Evolutionary conservation across 495 filamentous ascomycete species (phyloP), one percentile per base, ranked within the genome.

Genomic region (Platismatia glauca): DNA sequence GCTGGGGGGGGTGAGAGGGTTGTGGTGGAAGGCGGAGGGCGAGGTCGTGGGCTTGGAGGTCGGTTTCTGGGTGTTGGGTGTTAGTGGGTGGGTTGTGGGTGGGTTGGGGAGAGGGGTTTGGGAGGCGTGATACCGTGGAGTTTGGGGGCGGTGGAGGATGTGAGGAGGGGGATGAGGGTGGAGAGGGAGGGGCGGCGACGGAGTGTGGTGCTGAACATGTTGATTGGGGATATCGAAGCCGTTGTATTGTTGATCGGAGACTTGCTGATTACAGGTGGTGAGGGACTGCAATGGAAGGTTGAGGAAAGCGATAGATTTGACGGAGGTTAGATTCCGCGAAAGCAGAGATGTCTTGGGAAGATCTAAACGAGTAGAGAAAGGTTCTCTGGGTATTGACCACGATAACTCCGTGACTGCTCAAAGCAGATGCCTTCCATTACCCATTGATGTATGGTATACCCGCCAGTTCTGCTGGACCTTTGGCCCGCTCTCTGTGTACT

Each of bases 171-270:
- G 3, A 75, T 71, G 12, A 82, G 65, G 16, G 75, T 67, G 15
- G 71, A 71, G 82, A 83, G 86, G 31, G 78, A 74, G 6, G 72
- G 67, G 41, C 80, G 77, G 55, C 75, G 74, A 35, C 84, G 79
- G 43, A 89, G 75, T 31, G 78, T 78, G 12, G 77, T 76, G 71
- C 79, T 84, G 70, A 87, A 80, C 68, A 82, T 78, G 4, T 61
- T 35, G 38, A 7, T 29, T 52, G 48, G 15, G 43, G 9, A 29
- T 2, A 29, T 44, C 8, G 27, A 16, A 24, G 20, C 38, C 16
- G 3, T 0, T 56, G 20, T 20, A 31, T 1, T 15, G 7, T 27
- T 7, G 44, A 31, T 57, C 24, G 16, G 29, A 24, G n/a, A n/a
- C n/a, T n/a, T n/a, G n/a, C n/a, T n/a, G n/a, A n/a, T n/a, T n/a